These are phyloP conservation scores for Chaetomiaceae sp. DNA, from an alignment of 2,329 filamentous ascomycete species.

Conservation along the genomic window DNA sequence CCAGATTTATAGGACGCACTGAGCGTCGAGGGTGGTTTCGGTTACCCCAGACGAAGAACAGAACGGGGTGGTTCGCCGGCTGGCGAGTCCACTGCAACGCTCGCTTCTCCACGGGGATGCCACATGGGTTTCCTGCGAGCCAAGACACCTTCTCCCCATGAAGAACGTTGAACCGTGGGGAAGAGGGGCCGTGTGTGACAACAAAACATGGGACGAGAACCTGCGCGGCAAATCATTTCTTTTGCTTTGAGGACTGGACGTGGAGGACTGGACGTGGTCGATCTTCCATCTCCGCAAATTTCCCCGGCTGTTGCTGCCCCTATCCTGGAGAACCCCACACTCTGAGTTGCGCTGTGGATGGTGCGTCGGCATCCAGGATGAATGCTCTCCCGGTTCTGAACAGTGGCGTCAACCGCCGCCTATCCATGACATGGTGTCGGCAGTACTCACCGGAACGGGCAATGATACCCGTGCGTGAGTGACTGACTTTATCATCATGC, in stretches of 20 bases:
- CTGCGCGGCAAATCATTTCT: constrained; percentile 12
- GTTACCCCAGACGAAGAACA: constrained; percentile 4
- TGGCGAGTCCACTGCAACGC: constrained; percentile 2
- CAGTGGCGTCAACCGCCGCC: background rate
- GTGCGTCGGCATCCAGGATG: constrained; percentile 16
- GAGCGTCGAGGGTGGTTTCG: background rate
- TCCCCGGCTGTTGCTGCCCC: background rate
- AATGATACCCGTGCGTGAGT: background rate
- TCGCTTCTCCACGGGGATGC: constrained; percentile 14
- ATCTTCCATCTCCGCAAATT: constrained; percentile 17
- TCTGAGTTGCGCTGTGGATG: background rate
- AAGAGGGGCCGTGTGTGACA: background rate
- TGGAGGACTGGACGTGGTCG: constrained; percentile 3
- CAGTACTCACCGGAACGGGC: background rate
- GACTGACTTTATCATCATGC: background rate
- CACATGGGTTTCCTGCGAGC: constrained; percentile 5
- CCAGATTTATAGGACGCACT: constrained; percentile 15
- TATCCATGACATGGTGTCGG: background rate
- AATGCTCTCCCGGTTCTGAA: constrained; percentile 17
- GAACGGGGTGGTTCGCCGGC: background rate
- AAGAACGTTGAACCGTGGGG: constrained; percentile 14
- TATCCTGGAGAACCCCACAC: constrained; percentile 11
- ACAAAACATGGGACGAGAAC: background rate
- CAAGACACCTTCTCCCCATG: constrained; percentile 8
- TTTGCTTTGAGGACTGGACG: background rate